Conservation (phyloP, 768 basidiomycete species). For the Mycena capillaripes region DNA sequence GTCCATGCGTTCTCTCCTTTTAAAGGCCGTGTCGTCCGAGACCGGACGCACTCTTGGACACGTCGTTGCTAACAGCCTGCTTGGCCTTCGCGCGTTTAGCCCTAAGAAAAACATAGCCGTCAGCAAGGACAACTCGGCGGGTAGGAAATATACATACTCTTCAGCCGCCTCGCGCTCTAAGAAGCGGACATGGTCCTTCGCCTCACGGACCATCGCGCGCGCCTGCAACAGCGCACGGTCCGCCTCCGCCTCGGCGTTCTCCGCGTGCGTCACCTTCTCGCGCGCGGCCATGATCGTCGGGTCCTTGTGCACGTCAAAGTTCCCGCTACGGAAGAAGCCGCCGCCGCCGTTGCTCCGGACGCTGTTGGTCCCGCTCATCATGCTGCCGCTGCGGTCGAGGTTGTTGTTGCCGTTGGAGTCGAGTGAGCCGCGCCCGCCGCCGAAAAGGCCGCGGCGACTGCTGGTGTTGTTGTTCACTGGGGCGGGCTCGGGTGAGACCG, state of each 20-base stretch:
- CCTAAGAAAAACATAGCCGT: slow-evolving; percentile 33
- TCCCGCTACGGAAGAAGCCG: slow-evolving; percentile 34
- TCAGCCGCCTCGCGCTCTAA: slow-evolving; percentile 57
- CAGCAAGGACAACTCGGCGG: neutral
- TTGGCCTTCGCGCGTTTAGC: slow-evolving; percentile 55
- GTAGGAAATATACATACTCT: slow-evolving; percentile 47
- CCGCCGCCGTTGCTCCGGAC: slow-evolving; percentile 22
- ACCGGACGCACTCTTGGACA: slow-evolving; percentile 53
- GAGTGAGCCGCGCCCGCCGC: slow-evolving; percentile 38
- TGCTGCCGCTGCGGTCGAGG: slow-evolving; percentile 11
- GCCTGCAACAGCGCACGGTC: slow-evolving; percentile 53
- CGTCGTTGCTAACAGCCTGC: slow-evolving; percentile 54
- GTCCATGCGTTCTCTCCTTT: no score
- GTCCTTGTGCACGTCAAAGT: slow-evolving; percentile 43
- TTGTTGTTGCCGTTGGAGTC: slow-evolving; percentile 20
- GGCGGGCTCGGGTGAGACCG: slow-evolving; percentile 30
- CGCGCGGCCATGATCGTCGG: slow-evolving; percentile 54
- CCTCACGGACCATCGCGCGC: slow-evolving; percentile 49
- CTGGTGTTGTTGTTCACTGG: slow-evolving; percentile 17
- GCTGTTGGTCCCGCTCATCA: slow-evolving; percentile 25
- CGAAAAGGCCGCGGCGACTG: slow-evolving; percentile 35
- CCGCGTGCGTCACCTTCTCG: slow-evolving; percentile 54
- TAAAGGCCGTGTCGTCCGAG: slow-evolving; percentile 49
- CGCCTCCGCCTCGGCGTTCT: slow-evolving; percentile 52
- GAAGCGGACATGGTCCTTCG: slow-evolving; percentile 51